phyloP scores from a whole-genome alignment of 768 basidiomycete species.

The Phaeolepiota aurea region DNA sequence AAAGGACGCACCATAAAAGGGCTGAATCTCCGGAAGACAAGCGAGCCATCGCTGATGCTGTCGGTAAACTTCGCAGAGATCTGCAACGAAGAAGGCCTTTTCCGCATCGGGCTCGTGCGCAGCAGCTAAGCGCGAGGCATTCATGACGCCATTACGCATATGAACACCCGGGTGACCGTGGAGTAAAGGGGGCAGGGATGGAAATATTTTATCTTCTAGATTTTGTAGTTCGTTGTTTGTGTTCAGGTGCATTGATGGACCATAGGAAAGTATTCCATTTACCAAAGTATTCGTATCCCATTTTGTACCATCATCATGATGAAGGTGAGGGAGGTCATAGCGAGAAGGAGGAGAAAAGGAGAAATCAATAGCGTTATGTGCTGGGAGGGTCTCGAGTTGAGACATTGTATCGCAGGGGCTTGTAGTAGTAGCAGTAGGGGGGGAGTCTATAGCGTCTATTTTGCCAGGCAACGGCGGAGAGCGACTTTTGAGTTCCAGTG shows the following conservation, averaged over 20 bases:
- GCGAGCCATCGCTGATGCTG: conserved; percentile 80
- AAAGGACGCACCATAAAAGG: conserved; percentile 77
- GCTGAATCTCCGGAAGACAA: conserved; percentile 78
- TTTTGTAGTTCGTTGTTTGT: conserved; percentile 14
- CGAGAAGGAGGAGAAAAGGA: conserved; percentile 12
- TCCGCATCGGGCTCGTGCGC: conserved; percentile 68
- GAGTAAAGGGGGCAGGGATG: conserved; percentile 57
- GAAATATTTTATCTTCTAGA: conserved; percentile 40
- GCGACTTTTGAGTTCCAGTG: conserved; percentile 12
- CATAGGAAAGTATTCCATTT: conserved; percentile 32
- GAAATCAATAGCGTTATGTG: conserved; percentile 25
- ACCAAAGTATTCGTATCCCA: conserved; percentile 42
- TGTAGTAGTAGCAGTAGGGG: conserved; percentile 9
- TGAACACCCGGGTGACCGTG: conserved; percentile 68
- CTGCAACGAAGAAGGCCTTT: conserved; percentile 94
- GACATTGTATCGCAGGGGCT: conserved; percentile 39
- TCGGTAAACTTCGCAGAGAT: conserved; percentile 78
- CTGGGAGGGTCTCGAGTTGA: conserved; percentile 41
- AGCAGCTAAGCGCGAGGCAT: conserved; percentile 41
- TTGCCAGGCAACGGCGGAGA: not conserved
- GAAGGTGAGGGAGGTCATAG: conserved; percentile 8
- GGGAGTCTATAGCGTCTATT: conserved; percentile 15
- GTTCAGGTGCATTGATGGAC: conserved; percentile 62
- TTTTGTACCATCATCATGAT: conserved; percentile 17
- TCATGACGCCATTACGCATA: conserved; percentile 70